Percentiles rank a stretch among this genome's conserved stretches.
phyloP scores from a whole-genome alignment of 2,329 filamentous ascomycete genomes.

The Tricladium varicosporioides region DNA sequence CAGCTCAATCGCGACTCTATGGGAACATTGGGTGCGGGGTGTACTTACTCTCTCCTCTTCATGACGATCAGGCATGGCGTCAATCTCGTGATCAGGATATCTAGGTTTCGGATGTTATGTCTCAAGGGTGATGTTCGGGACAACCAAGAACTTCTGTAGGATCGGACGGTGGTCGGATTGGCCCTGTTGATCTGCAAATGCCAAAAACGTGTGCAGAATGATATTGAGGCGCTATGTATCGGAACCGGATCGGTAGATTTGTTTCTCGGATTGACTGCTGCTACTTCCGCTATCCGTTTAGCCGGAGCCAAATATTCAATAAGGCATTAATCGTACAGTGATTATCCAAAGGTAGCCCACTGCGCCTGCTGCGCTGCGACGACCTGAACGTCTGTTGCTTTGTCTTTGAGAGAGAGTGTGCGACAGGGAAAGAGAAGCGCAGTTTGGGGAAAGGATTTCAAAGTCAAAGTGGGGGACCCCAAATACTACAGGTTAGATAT shows the following conservation, averaged over 20 bases:
- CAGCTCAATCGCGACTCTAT: conserved; percentile 4
- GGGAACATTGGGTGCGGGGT: not conserved
- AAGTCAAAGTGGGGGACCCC: no score
- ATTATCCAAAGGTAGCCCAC: no score
- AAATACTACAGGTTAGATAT: no score
- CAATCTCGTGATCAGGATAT: not conserved
- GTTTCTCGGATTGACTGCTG: no score
- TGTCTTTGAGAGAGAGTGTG: no score
- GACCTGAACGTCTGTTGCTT: no score
- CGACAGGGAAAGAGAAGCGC: no score
- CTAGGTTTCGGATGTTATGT: not conserved
- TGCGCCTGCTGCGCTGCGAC: no score
- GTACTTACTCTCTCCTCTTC: conserved; percentile 19
- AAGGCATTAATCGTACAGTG: no score
- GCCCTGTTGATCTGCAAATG: not conserved
- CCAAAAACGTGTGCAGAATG: not conserved
- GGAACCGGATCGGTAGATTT: not conserved
- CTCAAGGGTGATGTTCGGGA: not conserved
- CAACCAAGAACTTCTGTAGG: not conserved
- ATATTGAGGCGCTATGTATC: not conserved
- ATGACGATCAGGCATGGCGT: conserved; percentile 17
- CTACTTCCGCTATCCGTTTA: no score
- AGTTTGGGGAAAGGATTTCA: no score
- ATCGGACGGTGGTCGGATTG: not conserved
- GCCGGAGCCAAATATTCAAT: no score